Percentiles rank a stretch among this genome's conserved stretches.
Conservation (phyloP, 129 eudicot genomes). For the Glebionis coronaria region DNA sequence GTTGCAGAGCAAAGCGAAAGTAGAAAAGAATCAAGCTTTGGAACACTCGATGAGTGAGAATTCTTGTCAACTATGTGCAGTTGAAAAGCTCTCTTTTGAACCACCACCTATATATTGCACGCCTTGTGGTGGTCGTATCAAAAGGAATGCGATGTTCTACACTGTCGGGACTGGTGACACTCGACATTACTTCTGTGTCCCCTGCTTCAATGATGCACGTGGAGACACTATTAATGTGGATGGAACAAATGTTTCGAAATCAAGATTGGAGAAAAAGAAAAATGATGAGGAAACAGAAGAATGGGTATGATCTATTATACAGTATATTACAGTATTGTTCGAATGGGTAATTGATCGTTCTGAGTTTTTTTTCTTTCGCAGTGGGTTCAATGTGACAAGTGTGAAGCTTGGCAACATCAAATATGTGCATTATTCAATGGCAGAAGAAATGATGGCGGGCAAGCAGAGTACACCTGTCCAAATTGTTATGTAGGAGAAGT, state of each 20-base stretch:
- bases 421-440: conserved; percentile 97
- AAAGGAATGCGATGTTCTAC: conserved; percentile 91
- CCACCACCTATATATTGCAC: conserved; percentile 95
- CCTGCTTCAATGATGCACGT: conserved; percentile 83
- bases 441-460: conserved; percentile 89
- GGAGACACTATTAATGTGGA: conserved; percentile 81
- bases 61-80: conserved; percentile 94
- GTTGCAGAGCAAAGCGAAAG: conserved; percentile 91
- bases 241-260: conserved; percentile 65
- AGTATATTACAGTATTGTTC: conserved; percentile 10
- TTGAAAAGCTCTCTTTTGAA: conserved; percentile 89
- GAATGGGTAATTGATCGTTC: conserved; percentile 1
- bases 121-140: conserved; percentile 90
- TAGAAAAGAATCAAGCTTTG: conserved; percentile 92
- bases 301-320: conserved; percentile 57
- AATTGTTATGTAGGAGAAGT: conserved; percentile 83
- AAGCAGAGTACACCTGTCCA: conserved; percentile 97
- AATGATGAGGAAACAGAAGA: conserved; percentile 97
- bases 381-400: conserved; percentile 99
- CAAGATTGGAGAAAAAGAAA: conserved; percentile 88
- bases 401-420: conserved; percentile 99
- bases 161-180: conserved; percentile 85
- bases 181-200: conserved; percentile 75
- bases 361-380: conserved; percentile 39
- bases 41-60: conserved; percentile 90